Percentiles rank a stretch among this genome's conserved stretches.
phyloP scores from a whole-genome alignment of 768 basidiomycete genomes.

The Megacollybia marginata region DNA sequence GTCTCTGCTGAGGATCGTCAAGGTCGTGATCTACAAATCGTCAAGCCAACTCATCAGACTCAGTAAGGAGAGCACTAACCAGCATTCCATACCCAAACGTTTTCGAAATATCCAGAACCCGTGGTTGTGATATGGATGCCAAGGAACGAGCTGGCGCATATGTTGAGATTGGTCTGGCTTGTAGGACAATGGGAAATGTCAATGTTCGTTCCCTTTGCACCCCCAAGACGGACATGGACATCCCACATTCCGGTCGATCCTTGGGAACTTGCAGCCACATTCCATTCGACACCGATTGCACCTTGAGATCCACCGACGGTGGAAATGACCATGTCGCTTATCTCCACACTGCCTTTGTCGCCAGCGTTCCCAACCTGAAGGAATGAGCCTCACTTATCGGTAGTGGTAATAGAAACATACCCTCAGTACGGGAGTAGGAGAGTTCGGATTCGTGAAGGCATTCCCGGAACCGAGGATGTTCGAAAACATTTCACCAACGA shows the following conservation, averaged over 20 bases:
- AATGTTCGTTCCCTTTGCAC: constrained; percentile 24
- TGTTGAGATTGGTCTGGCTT: constrained; percentile 21
- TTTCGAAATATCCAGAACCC: constrained; percentile 30
- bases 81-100: constrained; percentile 46
- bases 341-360: constrained; percentile 47
- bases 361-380: constrained; percentile 40
- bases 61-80: neutral
- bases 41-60: constrained; percentile 49
- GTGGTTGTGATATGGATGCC: constrained; percentile 25
- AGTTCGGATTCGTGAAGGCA: constrained; percentile 2
- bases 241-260: constrained; percentile 17
- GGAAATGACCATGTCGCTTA: constrained; percentile 57
- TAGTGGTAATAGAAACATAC: constrained; percentile 3
- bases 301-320: constrained; percentile 27
- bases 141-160: constrained; percentile 40
- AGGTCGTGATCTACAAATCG: constrained; percentile 66
- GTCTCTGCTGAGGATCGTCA: constrained; percentile 29
- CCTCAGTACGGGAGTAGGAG: constrained; percentile 22
- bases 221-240: constrained; percentile 11
- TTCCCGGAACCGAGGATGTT: constrained; percentile 11
- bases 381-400: constrained; percentile 20
- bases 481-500: constrained; percentile 25
- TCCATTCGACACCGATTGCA: constrained; percentile 33
- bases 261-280: constrained; percentile 27
- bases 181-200: constrained; percentile 23